A percentile compares a stretch with the other conserved stretches of the same genome.
These are phyloP conservation scores for Aspergillus pseudoglaucus DNA, from an alignment of 2,329 filamentous ascomycete genomes.

Conservation along the genomic window DNA sequence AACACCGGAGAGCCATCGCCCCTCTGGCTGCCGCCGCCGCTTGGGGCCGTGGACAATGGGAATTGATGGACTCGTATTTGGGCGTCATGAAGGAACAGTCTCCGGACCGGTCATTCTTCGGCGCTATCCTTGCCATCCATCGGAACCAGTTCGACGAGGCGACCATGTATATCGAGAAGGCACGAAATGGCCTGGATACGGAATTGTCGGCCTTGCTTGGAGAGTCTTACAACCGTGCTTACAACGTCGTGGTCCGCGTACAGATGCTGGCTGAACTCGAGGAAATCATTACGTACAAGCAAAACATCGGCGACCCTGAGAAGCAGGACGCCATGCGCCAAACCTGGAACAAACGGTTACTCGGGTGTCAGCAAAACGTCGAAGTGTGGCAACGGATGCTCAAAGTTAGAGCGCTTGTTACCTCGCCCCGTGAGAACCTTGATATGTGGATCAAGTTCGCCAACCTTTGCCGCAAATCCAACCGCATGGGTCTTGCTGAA, in stretches of 20 bases:
- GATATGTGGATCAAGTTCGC: constrained; percentile 99
- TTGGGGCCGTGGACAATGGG: constrained; percentile 95
- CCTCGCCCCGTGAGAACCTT: constrained; percentile 86
- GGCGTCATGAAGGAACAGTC: constrained; percentile 90
- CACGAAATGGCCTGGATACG: constrained; percentile 86
- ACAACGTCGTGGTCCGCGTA: constrained; percentile 94
- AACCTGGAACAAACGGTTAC: constrained; percentile 92
- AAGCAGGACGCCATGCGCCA: constrained; percentile 86
- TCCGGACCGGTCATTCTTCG: constrained; percentile 94
- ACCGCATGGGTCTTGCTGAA: constrained; percentile 87
- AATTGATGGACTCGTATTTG: constrained; percentile 95
- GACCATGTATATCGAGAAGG: constrained; percentile 79
- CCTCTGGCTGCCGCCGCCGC: constrained; percentile 90
- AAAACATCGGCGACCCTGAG: constrained; percentile 68
- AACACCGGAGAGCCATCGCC: constrained; percentile 85
- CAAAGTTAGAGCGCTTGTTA: constrained; percentile 85
- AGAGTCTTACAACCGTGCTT: constrained; percentile 95
- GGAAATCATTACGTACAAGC: constrained; percentile 97
- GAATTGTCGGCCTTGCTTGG: constrained; percentile 94
- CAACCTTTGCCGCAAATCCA: constrained; percentile 94
- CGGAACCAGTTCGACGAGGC: constrained; percentile 93
- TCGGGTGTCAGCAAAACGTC: constrained; percentile 92
- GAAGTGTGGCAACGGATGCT: constrained; percentile 99
- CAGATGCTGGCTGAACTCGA: constrained; percentile 99
- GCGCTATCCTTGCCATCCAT: constrained; percentile 89